Base-by-base conservation (phyloP, 108 stramenopile species). In the Stephanodiscus minutulus region DNA sequence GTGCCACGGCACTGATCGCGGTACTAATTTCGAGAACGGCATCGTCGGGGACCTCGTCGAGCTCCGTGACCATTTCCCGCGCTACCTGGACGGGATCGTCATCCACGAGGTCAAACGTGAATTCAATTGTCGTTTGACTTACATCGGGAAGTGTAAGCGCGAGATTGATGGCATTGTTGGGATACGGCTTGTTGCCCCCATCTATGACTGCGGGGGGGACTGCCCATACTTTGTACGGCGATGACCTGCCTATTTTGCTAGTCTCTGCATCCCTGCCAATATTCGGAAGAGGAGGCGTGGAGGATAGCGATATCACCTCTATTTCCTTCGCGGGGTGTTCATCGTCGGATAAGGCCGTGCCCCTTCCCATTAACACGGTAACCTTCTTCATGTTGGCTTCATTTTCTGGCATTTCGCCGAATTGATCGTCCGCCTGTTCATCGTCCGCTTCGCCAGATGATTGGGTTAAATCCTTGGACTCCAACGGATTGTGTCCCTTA, bases 11-110 rank as follows among this genome's bases (percentile, higher is more conserved):
- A 82, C 89, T 92, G 21, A 95, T 91, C n/a, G 91, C 90, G 68
- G 87, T 87, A 54, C 91, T 91, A 5, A 95, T 89, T 36, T 92
- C 94, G 36, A 92, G 74, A 0, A 95, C 87, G 18, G 90, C 90
- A 63, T 81, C 88, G 48, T 83, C 77, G 7, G 88, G 91, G 25
- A 96, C 88, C 50, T 81, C 74, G 33, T 84, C 86, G 41, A 96
- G 83, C 53, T 94, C 95, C 22, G 87, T 79, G 13, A 91, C 88
- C 88, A 96, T 91, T 79, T 96, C 95, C 56, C 87, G 87, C 18
- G 90, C 93, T 54, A 96, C 87, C 69, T 88, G 85, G 46, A 92
- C 83, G 17, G 95, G 88, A 66, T 96, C 91, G 68, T 96, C 95
- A 39, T 91, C 75, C 0, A 93, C 88, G 7, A 96, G 70, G 82